Evolutionary conservation across 1,139 yeast species (phyloP).

Genomic region (Kodamaea sp.): DNA sequence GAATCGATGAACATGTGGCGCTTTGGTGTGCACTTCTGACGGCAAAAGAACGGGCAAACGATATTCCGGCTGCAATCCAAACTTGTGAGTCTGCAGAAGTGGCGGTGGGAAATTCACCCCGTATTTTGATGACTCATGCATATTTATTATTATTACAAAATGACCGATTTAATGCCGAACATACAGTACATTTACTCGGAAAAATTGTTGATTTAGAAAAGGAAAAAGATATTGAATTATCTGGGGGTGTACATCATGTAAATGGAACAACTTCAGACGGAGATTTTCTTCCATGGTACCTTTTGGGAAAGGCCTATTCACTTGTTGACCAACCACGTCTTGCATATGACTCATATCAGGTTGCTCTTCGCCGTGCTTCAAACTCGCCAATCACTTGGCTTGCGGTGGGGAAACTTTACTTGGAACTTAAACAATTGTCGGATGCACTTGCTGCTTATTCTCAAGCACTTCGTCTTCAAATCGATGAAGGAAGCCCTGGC

Average conservation of each 20-base stretch:
- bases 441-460: constrained; percentile 68
- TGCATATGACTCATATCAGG: constrained; percentile 57
- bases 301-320: constrained; percentile 54
- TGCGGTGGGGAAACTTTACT: constrained; percentile 59
- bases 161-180: constrained; percentile 24
- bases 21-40: constrained; percentile 53
- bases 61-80: constrained; percentile 43
- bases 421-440: constrained; percentile 55
- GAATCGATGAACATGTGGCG: constrained; percentile 44
- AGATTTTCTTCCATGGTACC: constrained; percentile 56
- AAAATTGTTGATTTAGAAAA: constrained; percentile 31
- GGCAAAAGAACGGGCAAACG: constrained; percentile 48
- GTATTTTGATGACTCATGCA: constrained; percentile 45
- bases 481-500: constrained; percentile 47
- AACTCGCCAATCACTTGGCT: constrained; percentile 60
- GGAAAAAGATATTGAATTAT: constrained; percentile 18
- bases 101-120: constrained; percentile 42
- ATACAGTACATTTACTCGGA: constrained; percentile 35
- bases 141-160: constrained; percentile 37
- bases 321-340: constrained; percentile 44
- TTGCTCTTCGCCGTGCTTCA: constrained; percentile 53
- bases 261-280: constrained; percentile 24
- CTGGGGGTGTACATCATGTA: constrained; percentile 3
- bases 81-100: constrained; percentile 47
- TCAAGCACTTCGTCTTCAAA: constrained; percentile 54